These are phyloP conservation scores for Candida corydali DNA, from an alignment of 805 yeast genomes.

Conservation along the genomic window DNA sequence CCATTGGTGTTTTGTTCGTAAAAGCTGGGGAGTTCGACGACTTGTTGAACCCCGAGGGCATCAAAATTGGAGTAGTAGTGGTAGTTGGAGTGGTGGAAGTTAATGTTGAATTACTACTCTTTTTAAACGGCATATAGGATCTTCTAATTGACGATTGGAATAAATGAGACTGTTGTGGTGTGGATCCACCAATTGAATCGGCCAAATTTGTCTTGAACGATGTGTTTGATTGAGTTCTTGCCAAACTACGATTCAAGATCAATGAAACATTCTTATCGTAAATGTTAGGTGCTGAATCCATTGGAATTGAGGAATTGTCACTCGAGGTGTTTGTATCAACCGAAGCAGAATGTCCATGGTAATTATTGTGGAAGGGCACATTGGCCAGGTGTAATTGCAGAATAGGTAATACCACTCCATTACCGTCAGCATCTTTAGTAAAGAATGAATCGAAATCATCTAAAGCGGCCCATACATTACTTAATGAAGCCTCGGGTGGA, in stretches of 20 bases:
- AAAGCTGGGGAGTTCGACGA: constrained; percentile 12
- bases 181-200: constrained; percentile 45
- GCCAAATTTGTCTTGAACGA: constrained; percentile 76
- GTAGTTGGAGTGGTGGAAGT: constrained; percentile 1
- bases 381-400: background rate
- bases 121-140: constrained; percentile 40
- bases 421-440: constrained; percentile 43
- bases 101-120: constrained; percentile 13
- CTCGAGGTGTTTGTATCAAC: constrained; percentile 53
- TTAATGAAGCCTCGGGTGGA: constrained; percentile 67
- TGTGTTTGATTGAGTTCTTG: constrained; percentile 68
- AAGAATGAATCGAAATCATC: constrained; percentile 88
- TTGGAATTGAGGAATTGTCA: constrained; percentile 43
- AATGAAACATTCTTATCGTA: constrained; percentile 77
- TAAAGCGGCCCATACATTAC: constrained; percentile 89
- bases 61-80: constrained; percentile 19
- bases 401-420: constrained; percentile 7
- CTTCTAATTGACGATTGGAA: constrained; percentile 16
- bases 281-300: constrained; percentile 70
- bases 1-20: constrained; percentile 11
- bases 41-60: constrained; percentile 17
- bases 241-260: constrained; percentile 68
- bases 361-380: constrained; percentile 7
- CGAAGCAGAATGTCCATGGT: constrained; percentile 49
- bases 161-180: constrained; percentile 6